Base-by-base conservation (phyloP, 1,284 basidiomycete species). In the Pseudozyma thailandica region DNA sequence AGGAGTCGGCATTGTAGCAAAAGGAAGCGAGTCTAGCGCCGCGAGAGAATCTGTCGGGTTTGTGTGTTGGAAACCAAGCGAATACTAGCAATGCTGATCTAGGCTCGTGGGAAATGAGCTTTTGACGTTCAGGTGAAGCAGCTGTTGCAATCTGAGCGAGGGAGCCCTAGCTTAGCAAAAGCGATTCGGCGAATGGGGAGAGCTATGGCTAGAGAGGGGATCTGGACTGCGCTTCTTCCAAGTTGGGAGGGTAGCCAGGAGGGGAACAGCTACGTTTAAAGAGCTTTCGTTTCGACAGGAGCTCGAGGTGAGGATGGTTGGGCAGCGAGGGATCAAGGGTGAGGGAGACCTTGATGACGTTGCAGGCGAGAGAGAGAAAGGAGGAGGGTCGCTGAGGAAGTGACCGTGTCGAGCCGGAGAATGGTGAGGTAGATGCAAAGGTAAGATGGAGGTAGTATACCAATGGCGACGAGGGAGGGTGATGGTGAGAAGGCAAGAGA, bases 331-430 rank as follows among this genome's bases (percentile, higher is more conserved):
- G 38, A 52, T 21, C 66, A 70, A 71, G 68, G 68, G 37, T 64
- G 68, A 71, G 68, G 68, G 68, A 71, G 38, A 54, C 61, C 68
- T 71, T 71, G 68, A 68, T 30, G 57, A 31, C 39, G 39, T 41
- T 51, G 63, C 48, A 16, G 46, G 25, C 23, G 18, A 12, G n/a
- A 10, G 45, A 41, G 33, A 30, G 41, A 28, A 12, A 10, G 20
- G 16, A 18, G 23, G 23, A 37, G 18, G 6, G 39, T 12, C 12
- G 20, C 21, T 26, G 43, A 21, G 13, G 26, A 27, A 13, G n/a
- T 12, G 33, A 35, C 33, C 33, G 33, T 35, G 23, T 41, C 39
- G 35, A 39, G 25, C n/a, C n/a, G n/a, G n/a, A n/a, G n/a, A 31
- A 31, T n/a, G 18, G 18, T 35, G 9, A 12, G 31, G 38, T 28